A percentile compares a stretch with the other conserved stretches of the same genome.
These are phyloP conservation scores for Periconia sp. DNA, from an alignment of 2,329 filamentous ascomycete species.

Conservation along the genomic window DNA sequence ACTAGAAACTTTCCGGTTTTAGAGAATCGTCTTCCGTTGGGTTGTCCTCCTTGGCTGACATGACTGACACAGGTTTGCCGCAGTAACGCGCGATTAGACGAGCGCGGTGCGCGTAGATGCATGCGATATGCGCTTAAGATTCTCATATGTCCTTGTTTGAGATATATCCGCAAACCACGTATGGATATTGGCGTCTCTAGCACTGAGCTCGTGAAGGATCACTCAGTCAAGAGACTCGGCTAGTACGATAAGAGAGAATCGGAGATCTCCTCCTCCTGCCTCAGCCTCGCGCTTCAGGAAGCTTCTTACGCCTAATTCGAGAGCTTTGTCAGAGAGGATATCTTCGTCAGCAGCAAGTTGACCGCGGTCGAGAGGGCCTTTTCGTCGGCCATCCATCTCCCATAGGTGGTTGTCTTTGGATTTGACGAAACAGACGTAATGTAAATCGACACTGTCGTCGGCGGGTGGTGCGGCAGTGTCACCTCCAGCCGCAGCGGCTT, in stretches of 20 bases:
- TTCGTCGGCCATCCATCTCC: slow-evolving; percentile 76
- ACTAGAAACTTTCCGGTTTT: neutral
- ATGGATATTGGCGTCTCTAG: neutral
- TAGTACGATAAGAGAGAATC: slow-evolving; percentile 65
- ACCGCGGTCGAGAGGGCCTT: slow-evolving; percentile 70
- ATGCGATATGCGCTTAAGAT: neutral
- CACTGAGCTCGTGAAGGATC: neutral
- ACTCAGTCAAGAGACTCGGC: slow-evolving; percentile 57
- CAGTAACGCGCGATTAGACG: slow-evolving; percentile 11
- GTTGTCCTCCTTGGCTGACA: neutral
- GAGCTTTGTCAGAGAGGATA: slow-evolving; percentile 67
- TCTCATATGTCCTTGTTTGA: neutral
- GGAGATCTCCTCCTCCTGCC: slow-evolving; percentile 58
- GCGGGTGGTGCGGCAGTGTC: slow-evolving; percentile 79
- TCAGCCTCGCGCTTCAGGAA: slow-evolving; percentile 62
- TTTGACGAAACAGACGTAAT: slow-evolving; percentile 95
- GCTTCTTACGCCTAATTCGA: slow-evolving; percentile 67
- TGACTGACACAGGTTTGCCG: slow-evolving; percentile 8
- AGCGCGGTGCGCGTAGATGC: neutral
- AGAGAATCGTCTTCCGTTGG: neutral
- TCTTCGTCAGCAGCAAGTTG: slow-evolving; percentile 47
- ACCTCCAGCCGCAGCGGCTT: slow-evolving; percentile 72
- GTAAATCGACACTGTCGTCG: slow-evolving; percentile 82
- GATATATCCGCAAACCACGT: neutral
- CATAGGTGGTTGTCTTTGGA: slow-evolving; percentile 68